Percentiles rank a stretch among this genome's conserved stretches.
Evolutionary conservation across 1,139 yeast species (phyloP).

Genomic region (Saccharomycopsis hybrid): DNA sequence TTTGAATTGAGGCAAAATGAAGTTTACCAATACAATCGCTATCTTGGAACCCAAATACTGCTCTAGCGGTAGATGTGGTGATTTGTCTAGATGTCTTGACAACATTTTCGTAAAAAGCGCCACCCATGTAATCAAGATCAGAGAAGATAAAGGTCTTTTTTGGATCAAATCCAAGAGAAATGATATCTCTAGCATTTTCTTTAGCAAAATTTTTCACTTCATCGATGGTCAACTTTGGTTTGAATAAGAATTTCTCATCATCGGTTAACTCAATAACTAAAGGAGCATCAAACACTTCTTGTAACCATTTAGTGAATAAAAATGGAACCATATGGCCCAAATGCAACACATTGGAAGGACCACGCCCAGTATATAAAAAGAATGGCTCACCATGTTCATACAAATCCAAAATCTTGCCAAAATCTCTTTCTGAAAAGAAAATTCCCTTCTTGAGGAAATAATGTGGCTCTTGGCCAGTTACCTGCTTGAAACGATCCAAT

Average conservation of each 20-base stretch:
- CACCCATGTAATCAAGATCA: constrained; percentile 88
- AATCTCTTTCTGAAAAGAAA: constrained; percentile 90
- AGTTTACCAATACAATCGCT: constrained; percentile 91
- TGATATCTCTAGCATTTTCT: constrained; percentile 88
- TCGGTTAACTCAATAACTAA: constrained; percentile 92
- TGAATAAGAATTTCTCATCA: constrained; percentile 95
- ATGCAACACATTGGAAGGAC: constrained; percentile 96
- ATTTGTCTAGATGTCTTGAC: constrained; percentile 92
- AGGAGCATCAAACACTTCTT: constrained; percentile 97
- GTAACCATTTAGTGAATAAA: constrained; percentile 94
- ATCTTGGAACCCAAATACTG: constrained; percentile 97
- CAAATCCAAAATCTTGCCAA: constrained; percentile 68
- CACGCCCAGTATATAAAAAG: constrained; percentile 95
- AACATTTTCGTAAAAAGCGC: constrained; percentile 89
- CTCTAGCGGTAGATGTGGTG: constrained; percentile 91
- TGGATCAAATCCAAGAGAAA: constrained; percentile 91
- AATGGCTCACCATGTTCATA: constrained; percentile 95
- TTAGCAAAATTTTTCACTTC: constrained; percentile 76
- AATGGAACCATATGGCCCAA: constrained; percentile 97
- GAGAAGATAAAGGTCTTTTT: constrained; percentile 93
- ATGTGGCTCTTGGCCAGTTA: constrained; percentile 93
- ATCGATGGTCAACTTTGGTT: constrained; percentile 78
- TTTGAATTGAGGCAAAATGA: constrained; percentile 94
- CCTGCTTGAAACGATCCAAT: constrained; percentile 62
- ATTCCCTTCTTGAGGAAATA: constrained; percentile 85